A percentile compares a stretch with the other conserved stretches of the same genome.
phyloP scores from a whole-genome alignment of 129 eudicot species.

The Scalesia atractyloides region DNA sequence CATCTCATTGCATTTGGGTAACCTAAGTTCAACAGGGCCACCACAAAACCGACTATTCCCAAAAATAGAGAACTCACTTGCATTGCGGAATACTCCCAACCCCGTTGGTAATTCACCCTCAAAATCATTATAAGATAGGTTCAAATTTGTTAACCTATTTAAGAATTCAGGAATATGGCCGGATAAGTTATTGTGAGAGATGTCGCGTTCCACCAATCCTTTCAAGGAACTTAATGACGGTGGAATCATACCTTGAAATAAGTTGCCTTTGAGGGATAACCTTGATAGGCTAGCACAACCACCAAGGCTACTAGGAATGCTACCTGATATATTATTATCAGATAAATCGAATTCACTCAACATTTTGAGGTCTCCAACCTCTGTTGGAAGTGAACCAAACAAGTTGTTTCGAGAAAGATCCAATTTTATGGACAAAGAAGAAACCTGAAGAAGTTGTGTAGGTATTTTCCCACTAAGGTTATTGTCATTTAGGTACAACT shows the following conservation, averaged over 20 bases:
- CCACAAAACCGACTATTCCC: conserved; percentile 12
- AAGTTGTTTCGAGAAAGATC: conserved; percentile 23
- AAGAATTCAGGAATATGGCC: conserved; percentile 13
- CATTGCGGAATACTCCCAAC: conserved; percentile 1
- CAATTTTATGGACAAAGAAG: neutral
- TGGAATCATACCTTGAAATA: conserved; percentile 18
- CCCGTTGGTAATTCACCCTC: conserved; percentile 12
- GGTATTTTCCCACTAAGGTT: conserved; percentile 16
- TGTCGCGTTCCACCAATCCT: neutral
- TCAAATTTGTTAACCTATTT: neutral
- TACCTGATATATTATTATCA: conserved; percentile 15
- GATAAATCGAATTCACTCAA: neutral
- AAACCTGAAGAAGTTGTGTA: neutral
- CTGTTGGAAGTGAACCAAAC: conserved; percentile 8
- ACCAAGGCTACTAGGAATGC: conserved; percentile 9
- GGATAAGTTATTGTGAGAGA: conserved; percentile 12
- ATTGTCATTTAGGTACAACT: neutral
- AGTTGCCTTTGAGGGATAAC: neutral
- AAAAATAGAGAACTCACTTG: neutral
- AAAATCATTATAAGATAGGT: conserved; percentile 12
- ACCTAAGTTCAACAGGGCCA: conserved; percentile 13
- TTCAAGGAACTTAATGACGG: conserved; percentile 8
- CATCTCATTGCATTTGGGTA: conserved; percentile 10
- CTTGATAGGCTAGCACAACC: neutral
- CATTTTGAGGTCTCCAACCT: conserved; percentile 12